Evolutionary conservation across 2,329 filamentous ascomycete genomes (phyloP), one percentile per base, ranked within the genome.

Genomic region (Ophiostoma sp.): DNA sequence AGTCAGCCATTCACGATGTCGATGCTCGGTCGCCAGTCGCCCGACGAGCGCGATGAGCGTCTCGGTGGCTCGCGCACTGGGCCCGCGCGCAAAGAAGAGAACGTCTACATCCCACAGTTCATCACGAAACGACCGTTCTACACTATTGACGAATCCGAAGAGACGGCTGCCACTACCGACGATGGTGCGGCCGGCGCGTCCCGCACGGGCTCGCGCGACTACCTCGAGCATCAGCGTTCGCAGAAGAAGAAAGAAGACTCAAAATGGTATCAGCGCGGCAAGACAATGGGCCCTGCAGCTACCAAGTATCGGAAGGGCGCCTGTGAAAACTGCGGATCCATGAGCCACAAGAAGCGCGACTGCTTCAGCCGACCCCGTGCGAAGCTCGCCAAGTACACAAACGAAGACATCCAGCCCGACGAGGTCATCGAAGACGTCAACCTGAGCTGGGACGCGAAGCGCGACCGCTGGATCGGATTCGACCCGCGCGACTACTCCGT

Each of bases 41-140:
- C 71, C 44, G 71, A 72, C 62, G 68, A 67, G 70, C 71, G 71
- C 58, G 71, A 72, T 52, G 71, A 72, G 58, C 64, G 65, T 14
- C 71, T 72, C 60, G 71, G 71, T 45, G 71, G 71, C 47, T 72
- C 71, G 65, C 70, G 71, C 64, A 67, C 71, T 38, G 67, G 69
- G 4, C 69, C 71, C 11, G 66, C 70, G 52, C 67, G 67, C 68
- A 96, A 96, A 77, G 93, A 96, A 78, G 92, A 95, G 79, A 99
- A 99, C 84, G 89, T 97, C 78, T 99, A 99, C 83, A 99, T 99
- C 75, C 95, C 95, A 5, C 88, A 91, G 67, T 99, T 97, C 84
- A 99, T 99, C 81, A 93, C 93, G 74, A 97, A 97, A 78, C 93
- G 96, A 74, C 95, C 95, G 4, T 99, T 99, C 80, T 99, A 98